phyloP scores from a whole-genome alignment of 2,329 filamentous ascomycete genomes.

The Sclerotinia subarctica region DNA sequence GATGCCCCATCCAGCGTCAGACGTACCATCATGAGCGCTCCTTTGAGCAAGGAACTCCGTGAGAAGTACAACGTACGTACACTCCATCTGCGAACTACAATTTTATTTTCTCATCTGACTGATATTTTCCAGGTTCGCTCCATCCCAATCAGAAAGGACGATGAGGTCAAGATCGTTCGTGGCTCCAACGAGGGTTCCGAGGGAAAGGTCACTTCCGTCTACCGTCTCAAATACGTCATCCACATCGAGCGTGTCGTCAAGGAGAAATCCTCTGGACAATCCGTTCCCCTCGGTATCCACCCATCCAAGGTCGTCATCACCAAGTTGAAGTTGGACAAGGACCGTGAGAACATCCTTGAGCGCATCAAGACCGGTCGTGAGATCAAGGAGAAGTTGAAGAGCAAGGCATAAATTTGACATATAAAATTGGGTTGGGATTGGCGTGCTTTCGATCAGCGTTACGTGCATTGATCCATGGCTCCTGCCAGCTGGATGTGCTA shows the following conservation, averaged over 20 bases:
- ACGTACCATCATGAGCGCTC: conserved; percentile 95
- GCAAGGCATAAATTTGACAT: conserved; percentile 32
- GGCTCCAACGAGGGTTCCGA: conserved; percentile 96
- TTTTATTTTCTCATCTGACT: conserved; percentile 21
- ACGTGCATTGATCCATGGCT: conserved; percentile 24
- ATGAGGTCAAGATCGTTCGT: conserved; percentile 90
- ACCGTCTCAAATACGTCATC: conserved; percentile 96
- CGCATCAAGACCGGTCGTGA: conserved; percentile 79
- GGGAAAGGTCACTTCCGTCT: conserved; percentile 97
- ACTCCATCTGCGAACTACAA: background rate
- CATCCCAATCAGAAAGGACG: conserved; percentile 96
- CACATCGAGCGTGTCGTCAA: conserved; percentile 95
- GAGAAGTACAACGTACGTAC: conserved; percentile 94
- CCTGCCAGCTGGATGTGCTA: conserved; percentile 26
- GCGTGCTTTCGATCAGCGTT: conserved; percentile 28
- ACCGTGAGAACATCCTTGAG: conserved; percentile 84
- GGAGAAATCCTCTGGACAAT: conserved; percentile 97
- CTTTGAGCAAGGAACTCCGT: conserved; percentile 92
- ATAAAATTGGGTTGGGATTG: conserved; percentile 21
- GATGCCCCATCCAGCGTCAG: conserved; percentile 89
- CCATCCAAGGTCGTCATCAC: conserved; percentile 97
- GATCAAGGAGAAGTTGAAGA: conserved; percentile 60
- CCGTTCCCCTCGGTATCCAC: conserved; percentile 89
- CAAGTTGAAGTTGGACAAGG: conserved; percentile 98
- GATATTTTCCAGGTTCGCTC: conserved; percentile 70